Base-by-base conservation (phyloP, 1,139 yeast genomes). In the Taiozyma onychis region DNA sequence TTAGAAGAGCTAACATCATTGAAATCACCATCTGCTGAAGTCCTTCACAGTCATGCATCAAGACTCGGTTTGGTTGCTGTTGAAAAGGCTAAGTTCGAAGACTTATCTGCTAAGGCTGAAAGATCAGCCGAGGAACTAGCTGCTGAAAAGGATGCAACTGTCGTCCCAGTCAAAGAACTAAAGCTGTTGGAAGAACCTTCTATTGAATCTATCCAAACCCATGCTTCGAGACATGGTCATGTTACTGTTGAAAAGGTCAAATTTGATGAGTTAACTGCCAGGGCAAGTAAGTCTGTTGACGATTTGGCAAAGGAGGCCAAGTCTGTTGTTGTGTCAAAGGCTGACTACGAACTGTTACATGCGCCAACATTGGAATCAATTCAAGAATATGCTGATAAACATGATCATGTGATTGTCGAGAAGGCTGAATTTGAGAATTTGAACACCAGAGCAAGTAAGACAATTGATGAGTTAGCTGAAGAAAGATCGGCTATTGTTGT, bases 91-190 rank as follows among this genome's bases (percentile, higher is more conserved):
- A 11, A 16, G 21, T 44, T 44, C 39, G 7, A 48, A 11, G 41
- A 41, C 9, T 44, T 22, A 11, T 28, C 41, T 18, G 39, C 10
- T 26, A 44, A 11, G 37, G 37, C n/a, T 16, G 52, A 59, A 35
- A 57, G 52, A 42, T 75, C 77, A n/a, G 45, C 56, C 27, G 58
- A 56, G 5, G 58, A 59, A 7, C 51, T 52, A 9, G 61, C 62
- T 21, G 44, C 48, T 34, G 57, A 56, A 47, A 41, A 51, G 28
- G 41, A 30, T 3, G 18, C 41, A 14, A 14, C 42, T 14, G 30
- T 44, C 18, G 14, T 49, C 21, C 37, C 47, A 22, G 18, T 16
- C 5, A 18, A 30, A 18, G 49, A 49, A 6, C 39, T 46, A 16
- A 41, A 44, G 18, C 34, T 9, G 14, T 41, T 48, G 37, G 26